A percentile compares a stretch with the other conserved stretches of the same genome.
Conservation (phyloP, 2,329 filamentous ascomycete genomes). For the Aspergillus ibericus region DNA sequence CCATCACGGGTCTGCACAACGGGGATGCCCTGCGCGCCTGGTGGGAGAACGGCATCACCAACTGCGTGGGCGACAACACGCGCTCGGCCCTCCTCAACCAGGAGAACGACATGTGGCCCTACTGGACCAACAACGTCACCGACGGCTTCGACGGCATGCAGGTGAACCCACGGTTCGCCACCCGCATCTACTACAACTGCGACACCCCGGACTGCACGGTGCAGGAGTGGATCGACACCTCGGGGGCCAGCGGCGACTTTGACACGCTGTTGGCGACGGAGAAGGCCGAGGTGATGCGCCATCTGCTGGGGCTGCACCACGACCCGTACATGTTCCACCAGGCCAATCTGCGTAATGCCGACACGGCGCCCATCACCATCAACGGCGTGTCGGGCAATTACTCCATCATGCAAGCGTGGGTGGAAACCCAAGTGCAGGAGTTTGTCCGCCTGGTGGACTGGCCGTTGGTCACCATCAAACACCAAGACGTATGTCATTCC, state of each 20-base stretch:
- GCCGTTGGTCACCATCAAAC: constrained; percentile 58
- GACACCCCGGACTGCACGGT: constrained; percentile 57
- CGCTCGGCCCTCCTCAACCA: constrained; percentile 55
- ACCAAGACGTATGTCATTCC: constrained; percentile 49
- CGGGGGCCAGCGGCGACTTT: constrained; percentile 56
- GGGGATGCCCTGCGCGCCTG: constrained; percentile 62
- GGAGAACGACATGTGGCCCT: constrained; percentile 56
- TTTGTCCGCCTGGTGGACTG: constrained; percentile 55
- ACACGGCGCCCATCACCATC: constrained; percentile 49
- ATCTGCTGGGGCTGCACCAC: constrained; percentile 57
- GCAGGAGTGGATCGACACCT: constrained; percentile 62
- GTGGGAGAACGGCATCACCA: constrained; percentile 59
- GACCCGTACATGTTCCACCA: constrained; percentile 66
- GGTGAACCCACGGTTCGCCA: constrained; percentile 61
- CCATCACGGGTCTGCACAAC: constrained; percentile 65
- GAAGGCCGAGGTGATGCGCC: constrained; percentile 54
- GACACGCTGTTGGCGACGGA: constrained; percentile 53
- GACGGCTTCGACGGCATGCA: constrained; percentile 59
- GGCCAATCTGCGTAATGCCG: constrained; percentile 58
- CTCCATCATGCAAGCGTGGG: constrained; percentile 60
- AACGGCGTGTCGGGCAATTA: constrained; percentile 50
- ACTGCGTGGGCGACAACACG: constrained; percentile 66
- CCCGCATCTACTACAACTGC: constrained; percentile 66
- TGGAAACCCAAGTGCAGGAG: constrained; percentile 55
- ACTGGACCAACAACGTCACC: constrained; percentile 51